Evolutionary conservation across 345 rosid genomes (phyloP), one percentile per base, ranked within the genome.

Genomic region (Theobroma cacao): DNA sequence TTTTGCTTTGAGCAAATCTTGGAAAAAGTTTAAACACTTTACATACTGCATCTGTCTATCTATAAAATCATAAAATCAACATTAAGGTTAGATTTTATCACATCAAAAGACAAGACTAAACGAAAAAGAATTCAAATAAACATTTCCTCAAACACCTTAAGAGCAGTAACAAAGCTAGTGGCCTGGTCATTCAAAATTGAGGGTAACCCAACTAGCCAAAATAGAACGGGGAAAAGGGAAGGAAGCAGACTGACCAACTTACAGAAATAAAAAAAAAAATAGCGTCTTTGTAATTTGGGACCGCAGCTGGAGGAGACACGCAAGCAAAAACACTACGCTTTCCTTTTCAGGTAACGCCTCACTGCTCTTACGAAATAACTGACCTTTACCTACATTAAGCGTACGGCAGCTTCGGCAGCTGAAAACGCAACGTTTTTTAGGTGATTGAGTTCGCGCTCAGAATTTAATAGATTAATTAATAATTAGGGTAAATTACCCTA

Each of bases 31-130:
- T 78, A 85, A 45, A 31, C 98, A 93, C 79, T 85, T 90, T 82
- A 88, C 83, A 74, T 86, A 91, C 88, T 86, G 91, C 99, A 95
- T 95, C 82, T 88, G n/a, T 55, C 50, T 45, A 17, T 61, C 45
- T 7, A 59, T 15, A 33, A 77, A 50, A 22, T 1, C 12, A 36
- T 36, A 3, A 22, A 36, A 50, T 20, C 43, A 71, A 61, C n/a
- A 30, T 61, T 14, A 61, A 7, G 2, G 8, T 30, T 61, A 61
- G 66, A 61, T 31, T 14, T 14, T 61, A 30, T 30, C 20, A 31
- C 0, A 31, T 30, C 14, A 2, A 30, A 31, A 61, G 10, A 30
- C 38, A 47, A 31, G 41, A 30, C 38, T 47, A 30, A 70, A 30
- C 2, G 7, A 4, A 48, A 8, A 5, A 61, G 15, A 15, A 5